Evolutionary conservation across 2,329 filamentous ascomycete species (phyloP).

Genomic region (Huntiella moniliformis): DNA sequence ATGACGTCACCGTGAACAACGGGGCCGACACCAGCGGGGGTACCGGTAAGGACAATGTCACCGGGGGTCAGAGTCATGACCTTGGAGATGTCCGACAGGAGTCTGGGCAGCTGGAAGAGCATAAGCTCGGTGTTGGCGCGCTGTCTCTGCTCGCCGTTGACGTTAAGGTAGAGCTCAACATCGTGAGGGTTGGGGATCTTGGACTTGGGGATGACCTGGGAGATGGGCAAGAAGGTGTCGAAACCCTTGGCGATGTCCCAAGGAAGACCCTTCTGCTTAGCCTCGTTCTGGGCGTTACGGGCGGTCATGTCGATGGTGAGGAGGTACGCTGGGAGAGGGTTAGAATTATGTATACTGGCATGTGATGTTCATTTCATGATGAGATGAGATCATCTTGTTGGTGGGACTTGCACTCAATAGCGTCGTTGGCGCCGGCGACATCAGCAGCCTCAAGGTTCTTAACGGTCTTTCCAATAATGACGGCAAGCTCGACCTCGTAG

Average conservation of each 20-base stretch:
- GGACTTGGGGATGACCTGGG: conserved; percentile 59
- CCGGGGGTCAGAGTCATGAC: conserved; percentile 89
- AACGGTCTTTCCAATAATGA: conserved; percentile 69
- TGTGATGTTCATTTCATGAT: background rate
- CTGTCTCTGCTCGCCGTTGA: conserved; percentile 66
- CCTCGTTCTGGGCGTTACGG: conserved; percentile 86
- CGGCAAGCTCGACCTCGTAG: conserved; percentile 85
- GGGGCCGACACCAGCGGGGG: conserved; percentile 82
- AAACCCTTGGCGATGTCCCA: conserved; percentile 97
- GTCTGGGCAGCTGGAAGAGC: conserved; percentile 76
- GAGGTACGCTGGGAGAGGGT: conserved; percentile 46
- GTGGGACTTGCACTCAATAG: conserved; percentile 49
- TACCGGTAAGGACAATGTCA: conserved; percentile 90
- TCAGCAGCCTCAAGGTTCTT: conserved; percentile 60
- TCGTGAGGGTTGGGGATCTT: conserved; percentile 74
- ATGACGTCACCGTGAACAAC: conserved; percentile 77
- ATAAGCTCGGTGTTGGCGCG: conserved; percentile 81
- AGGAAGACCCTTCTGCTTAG: conserved; percentile 88
- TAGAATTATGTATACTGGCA: background rate
- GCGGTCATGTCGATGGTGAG: conserved; percentile 95
- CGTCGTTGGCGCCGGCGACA: conserved; percentile 55
- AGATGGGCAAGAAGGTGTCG: conserved; percentile 88
- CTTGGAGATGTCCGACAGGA: conserved; percentile 77
- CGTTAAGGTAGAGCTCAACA: conserved; percentile 65
- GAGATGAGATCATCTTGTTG: background rate